A percentile compares a stretch with the other conserved stretches of the same genome.
Conservation (phyloP, 345 rosid genomes). For the Gossypium turneri region DNA sequence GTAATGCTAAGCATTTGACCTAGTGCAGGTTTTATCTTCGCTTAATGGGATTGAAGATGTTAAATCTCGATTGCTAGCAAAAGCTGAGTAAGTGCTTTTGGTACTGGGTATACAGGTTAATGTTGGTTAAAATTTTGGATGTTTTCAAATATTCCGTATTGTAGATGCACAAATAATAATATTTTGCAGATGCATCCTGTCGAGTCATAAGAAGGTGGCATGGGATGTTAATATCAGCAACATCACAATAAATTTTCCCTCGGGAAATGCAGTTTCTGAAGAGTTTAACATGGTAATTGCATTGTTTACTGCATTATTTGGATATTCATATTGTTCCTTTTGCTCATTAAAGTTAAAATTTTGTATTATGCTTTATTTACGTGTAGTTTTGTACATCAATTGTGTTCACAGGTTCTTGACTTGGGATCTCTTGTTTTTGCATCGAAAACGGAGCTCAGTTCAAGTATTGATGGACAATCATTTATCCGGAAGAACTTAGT, state of each 20-base stretch:
- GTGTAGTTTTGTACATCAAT: conserved; percentile 6
- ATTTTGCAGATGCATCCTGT: conserved; percentile 58
- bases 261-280: conserved; percentile 39
- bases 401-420: conserved; percentile 45
- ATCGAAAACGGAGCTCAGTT: conserved; percentile 36
- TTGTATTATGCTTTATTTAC: not conserved
- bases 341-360: not conserved
- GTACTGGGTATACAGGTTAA: conserved; percentile 4
- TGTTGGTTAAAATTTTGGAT: not conserved
- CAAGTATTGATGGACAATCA: conserved; percentile 32
- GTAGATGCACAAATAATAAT: not conserved
- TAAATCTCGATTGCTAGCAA: conserved; percentile 57
- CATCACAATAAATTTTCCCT: conserved; percentile 49
- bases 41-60: conserved; percentile 62
- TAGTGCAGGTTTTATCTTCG: conserved; percentile 63
- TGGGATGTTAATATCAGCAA: conserved; percentile 58
- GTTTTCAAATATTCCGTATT: not conserved
- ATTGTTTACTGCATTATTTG: conserved; percentile 10
- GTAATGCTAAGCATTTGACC: conserved; percentile 10
- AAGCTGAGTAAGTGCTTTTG: conserved; percentile 61
- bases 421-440: conserved; percentile 38
- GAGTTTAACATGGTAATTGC: conserved; percentile 57
- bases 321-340: not conserved
- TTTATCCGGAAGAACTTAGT: conserved; percentile 28
- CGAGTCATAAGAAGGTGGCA: conserved; percentile 49